Evolutionary conservation across 2,329 filamentous ascomycete species (phyloP).

Genomic region (Xylariales sp.): DNA sequence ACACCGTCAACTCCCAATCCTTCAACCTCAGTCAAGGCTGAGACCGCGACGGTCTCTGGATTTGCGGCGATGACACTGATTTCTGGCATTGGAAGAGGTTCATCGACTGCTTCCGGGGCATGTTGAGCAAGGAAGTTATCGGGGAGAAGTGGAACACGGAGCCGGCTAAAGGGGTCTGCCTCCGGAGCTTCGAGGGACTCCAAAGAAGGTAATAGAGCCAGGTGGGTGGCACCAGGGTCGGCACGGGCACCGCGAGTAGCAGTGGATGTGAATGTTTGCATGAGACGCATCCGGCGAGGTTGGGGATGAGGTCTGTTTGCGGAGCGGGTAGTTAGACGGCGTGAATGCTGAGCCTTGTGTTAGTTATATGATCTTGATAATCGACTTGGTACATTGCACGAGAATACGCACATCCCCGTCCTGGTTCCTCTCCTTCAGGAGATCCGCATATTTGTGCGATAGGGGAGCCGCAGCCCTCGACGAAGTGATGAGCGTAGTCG

Average conservation of each 20-base stretch:
- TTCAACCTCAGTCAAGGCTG: constrained; percentile 53
- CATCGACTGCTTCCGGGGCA: constrained; percentile 37
- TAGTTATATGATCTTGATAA: constrained; percentile 12
- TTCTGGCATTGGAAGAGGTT: constrained; percentile 36
- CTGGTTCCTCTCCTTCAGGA: constrained; percentile 28
- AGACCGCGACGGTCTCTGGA: constrained; percentile 47
- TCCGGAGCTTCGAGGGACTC: constrained; percentile 24
- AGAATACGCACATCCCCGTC: constrained; percentile 25
- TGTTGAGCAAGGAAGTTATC: constrained; percentile 49
- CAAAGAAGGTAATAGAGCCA: constrained; percentile 46
- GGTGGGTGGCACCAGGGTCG: constrained; percentile 40
- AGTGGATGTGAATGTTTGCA: constrained; percentile 58
- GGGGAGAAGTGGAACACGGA: constrained; percentile 56
- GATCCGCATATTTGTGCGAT: constrained; percentile 30
- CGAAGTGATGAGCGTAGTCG: constrained; percentile 22
- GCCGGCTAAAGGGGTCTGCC: constrained; percentile 30
- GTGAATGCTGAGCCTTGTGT: constrained; percentile 24
- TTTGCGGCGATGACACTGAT: constrained; percentile 54
- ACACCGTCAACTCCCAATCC: constrained; percentile 52
- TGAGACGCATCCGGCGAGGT: constrained; percentile 48
- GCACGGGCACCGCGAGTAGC: constrained; percentile 32
- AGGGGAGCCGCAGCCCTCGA: constrained; percentile 24
- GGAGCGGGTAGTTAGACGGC: constrained; percentile 27
- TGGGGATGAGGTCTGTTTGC: constrained; percentile 31
- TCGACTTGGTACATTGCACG: not conserved